Percentiles rank a stretch among this genome's conserved stretches.
Conservation (phyloP, 2,329 filamentous ascomycete species). For the Cercospora zeae-maydis region DNA sequence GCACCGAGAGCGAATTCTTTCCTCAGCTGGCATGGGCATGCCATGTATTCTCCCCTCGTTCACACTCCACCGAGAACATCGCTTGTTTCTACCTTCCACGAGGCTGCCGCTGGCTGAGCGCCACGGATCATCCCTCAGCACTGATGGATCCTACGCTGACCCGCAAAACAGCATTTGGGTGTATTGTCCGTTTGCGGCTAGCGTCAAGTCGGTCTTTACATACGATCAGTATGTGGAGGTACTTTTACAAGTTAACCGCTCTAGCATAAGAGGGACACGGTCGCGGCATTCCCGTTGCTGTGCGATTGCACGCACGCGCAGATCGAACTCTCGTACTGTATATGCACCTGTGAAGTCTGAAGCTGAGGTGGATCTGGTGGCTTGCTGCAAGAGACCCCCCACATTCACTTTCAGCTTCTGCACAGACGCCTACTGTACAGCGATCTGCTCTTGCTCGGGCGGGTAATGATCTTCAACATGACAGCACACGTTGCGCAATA, state of each 20-base stretch:
- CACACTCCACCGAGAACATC: not conserved
- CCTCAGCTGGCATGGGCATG: not conserved
- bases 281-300: not conserved
- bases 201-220: not conserved
- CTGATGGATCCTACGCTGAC: not conserved
- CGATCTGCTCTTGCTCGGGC: constrained; percentile 5
- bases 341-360: constrained; percentile 7
- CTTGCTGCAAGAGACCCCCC: constrained; percentile 6
- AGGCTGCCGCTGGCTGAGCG: constrained; percentile 7
- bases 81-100: not conserved
- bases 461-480: not conserved
- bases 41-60: not conserved
- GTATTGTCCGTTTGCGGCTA: not conserved
- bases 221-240: not conserved
- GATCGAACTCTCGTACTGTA: not conserved
- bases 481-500: not conserved
- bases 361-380: constrained; percentile 7
- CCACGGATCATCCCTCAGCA: not conserved
- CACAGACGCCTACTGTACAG: constrained; percentile 1
- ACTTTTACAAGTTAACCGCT: too few relatives aligned
- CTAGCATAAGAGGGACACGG: not conserved
- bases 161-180: not conserved
- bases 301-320: not conserved
- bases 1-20: too few relatives aligned
- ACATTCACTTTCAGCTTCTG: constrained; percentile 7